Percentiles rank a stretch among this genome's conserved stretches.
phyloP scores from a whole-genome alignment of 768 basidiomycete species.

The Phylloporus sp. region DNA sequence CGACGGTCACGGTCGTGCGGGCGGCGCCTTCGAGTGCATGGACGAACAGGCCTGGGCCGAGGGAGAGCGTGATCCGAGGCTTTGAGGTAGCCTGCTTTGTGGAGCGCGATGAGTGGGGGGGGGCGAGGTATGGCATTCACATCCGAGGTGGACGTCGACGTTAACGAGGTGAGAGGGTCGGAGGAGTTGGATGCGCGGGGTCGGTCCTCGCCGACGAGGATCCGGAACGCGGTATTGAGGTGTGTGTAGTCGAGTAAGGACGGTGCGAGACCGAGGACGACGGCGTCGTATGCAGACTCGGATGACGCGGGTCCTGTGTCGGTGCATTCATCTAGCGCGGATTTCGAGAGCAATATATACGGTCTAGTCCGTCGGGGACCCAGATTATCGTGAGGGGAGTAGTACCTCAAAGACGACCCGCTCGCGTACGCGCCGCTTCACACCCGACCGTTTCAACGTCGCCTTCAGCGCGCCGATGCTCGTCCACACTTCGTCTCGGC shows the following conservation, averaged over 20 bases:
- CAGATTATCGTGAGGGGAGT: no score
- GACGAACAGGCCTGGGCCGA: slow-evolving; percentile 71
- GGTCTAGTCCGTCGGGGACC: no score
- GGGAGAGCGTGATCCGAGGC: slow-evolving; percentile 45
- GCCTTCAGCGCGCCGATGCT: slow-evolving; percentile 56
- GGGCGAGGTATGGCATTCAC: not conserved
- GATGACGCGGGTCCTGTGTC: not conserved
- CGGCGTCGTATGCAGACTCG: slow-evolving; percentile 56
- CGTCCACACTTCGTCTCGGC: slow-evolving; percentile 51
- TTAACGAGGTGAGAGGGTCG: no score
- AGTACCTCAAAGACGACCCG: not conserved
- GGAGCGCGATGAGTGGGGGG: slow-evolving; percentile 51
- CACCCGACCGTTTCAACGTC: slow-evolving; percentile 36
- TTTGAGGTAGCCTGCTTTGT: slow-evolving; percentile 51
- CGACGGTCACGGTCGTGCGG: slow-evolving; percentile 42
- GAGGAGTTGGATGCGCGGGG: not conserved
- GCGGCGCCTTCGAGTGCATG: slow-evolving; percentile 54
- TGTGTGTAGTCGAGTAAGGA: slow-evolving; percentile 44
- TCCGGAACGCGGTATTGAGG: slow-evolving; percentile 63
- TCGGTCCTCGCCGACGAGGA: slow-evolving; percentile 44
- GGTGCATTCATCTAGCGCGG: slow-evolving; percentile 42
- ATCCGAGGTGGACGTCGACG: no score
- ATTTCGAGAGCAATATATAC: slow-evolving; percentile 50
- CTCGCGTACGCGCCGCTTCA: slow-evolving; percentile 35
- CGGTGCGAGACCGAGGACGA: slow-evolving; percentile 62